Evolutionary conservation across 352 stramenopile genomes (phyloP).

Genomic region (Phytophthora podocarpi): DNA sequence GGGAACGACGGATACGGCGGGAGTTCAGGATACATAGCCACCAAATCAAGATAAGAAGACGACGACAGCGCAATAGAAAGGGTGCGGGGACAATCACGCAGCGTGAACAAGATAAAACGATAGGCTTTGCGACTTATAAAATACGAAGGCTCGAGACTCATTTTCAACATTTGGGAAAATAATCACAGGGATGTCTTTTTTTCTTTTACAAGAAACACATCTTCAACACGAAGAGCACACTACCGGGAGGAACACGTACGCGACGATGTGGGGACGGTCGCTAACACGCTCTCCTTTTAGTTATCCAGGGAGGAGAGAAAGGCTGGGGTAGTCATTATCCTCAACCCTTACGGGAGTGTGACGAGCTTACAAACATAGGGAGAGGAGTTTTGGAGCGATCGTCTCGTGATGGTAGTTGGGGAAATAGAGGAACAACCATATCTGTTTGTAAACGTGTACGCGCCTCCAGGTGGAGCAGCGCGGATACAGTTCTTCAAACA

Average conservation of each 20-base stretch:
- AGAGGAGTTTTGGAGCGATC: background rate
- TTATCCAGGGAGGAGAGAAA: background rate
- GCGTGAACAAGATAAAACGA: constrained; percentile 1
- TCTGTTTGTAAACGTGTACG: background rate
- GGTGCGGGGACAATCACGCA: background rate
- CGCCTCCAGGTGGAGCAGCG: background rate
- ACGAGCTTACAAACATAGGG: background rate
- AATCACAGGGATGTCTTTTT: constrained; percentile 5
- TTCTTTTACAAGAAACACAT: constrained; percentile 19
- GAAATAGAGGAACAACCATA: background rate
- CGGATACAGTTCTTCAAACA: background rate
- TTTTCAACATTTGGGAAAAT: background rate
- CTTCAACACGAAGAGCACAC: background rate
- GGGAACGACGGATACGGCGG: too few relatives aligned
- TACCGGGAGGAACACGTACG: background rate
- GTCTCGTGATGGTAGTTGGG: background rate
- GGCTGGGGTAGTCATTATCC: constrained; percentile 6
- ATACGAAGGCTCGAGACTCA: background rate
- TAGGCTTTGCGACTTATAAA: background rate
- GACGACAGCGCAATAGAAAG: background rate
- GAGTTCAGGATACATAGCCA: too few relatives aligned
- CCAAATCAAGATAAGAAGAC: too few relatives aligned
- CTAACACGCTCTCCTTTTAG: background rate
- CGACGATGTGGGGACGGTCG: constrained; percentile 3
- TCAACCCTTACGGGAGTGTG: constrained; percentile 10